Evolutionary conservation across 768 basidiomycete genomes (phyloP), one percentile per base, ranked within the genome.

Genomic region (Amanita subjunquillea): DNA sequence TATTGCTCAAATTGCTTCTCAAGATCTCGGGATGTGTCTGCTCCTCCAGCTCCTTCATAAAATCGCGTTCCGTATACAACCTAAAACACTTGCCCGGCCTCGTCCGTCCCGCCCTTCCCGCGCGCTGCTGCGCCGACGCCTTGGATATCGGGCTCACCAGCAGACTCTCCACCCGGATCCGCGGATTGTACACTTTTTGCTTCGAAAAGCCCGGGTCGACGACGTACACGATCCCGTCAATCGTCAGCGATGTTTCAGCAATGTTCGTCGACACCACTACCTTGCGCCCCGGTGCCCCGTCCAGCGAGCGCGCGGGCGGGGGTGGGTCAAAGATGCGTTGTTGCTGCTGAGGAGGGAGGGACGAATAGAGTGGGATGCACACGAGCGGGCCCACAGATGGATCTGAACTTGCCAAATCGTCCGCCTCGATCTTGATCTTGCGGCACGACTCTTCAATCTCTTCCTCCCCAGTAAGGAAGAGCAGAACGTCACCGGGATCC

Each of bases 181-280:
- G 80, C 0, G 95, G 96, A 65, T 97, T 98, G 73, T 98, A 99
- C 46, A 98, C 87, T 64, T 95, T 97, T 69, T 97, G 95, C 69
- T 99, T 95, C 32, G 88, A 93, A 71, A 98, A 96, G 1, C 93
- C 94, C 0, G 94, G 91, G 62, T 97, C 95, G 43, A 97, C 93
- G 53, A 97, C 95, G 60, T 98, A 99, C n/a, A 99, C 94, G 60
- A 99, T 97, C 20, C 95, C 95, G 59, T 99, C 95, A 54, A 99
- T 98, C 2, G 95, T 99, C 40, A 98, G 70, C 2, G 92, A 95
- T 2, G 95, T 98, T 68, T 99, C 95, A 3, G 96, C 96, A 54
- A 98, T 92, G 64, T 98, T 99, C 27, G 95, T 99, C 7, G 93
- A 91, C 0, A 99, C 74, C 30, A 99, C 88, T 41, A 98, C 79